These are phyloP conservation scores for Cronartium quercuum DNA, from an alignment of 1,284 basidiomycete genomes.

Conservation along the genomic window DNA sequence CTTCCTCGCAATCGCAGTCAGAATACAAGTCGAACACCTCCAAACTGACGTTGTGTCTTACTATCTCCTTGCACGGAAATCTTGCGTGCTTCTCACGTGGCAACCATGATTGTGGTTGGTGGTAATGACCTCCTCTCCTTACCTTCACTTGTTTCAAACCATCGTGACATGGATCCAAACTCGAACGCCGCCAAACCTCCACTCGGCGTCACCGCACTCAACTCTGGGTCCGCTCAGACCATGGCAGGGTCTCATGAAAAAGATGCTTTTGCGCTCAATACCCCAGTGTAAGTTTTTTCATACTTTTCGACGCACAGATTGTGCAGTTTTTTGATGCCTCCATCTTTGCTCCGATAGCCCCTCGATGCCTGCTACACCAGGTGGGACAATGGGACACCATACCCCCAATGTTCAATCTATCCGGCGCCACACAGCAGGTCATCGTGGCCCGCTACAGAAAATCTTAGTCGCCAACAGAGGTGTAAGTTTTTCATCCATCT, in stretches of 20 bases:
- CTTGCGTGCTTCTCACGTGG: neutral
- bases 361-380: constrained; percentile 40
- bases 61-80: neutral
- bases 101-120: neutral
- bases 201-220: neutral
- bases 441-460: constrained; percentile 57
- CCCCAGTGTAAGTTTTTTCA: constrained; percentile 23
- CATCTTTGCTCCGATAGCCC: constrained; percentile 4
- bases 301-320: neutral
- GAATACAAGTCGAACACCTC: neutral
- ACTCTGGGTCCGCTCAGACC: neutral
- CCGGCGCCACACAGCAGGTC: constrained; percentile 82
- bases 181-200: neutral
- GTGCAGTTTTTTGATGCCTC: neutral
- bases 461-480: constrained; percentile 80
- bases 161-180: neutral
- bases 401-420: constrained; percentile 71
- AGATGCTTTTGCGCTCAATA: constrained; percentile 25
- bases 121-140: neutral
- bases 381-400: constrained; percentile 40
- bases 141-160: neutral
- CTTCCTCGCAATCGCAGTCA: neutral
- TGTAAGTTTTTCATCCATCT: constrained; percentile 54
- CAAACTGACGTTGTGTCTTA: neutral
- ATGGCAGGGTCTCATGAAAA: neutral